Conservation (phyloP, 331 rosid species). For the Quercus tomentella region DNA sequence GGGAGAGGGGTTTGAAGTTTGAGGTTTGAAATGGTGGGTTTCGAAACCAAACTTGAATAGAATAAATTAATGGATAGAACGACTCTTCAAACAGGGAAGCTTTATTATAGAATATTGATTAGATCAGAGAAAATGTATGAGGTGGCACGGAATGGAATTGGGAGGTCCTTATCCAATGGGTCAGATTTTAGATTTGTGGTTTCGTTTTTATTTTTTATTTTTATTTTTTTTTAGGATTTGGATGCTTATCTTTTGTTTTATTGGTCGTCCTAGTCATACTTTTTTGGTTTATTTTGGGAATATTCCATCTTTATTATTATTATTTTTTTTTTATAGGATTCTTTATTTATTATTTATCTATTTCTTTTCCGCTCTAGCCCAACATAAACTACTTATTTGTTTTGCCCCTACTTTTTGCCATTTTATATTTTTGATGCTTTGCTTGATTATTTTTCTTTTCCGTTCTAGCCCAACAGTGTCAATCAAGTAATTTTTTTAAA, state of each 20-base stretch:
- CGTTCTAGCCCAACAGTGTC: too few species aligned
- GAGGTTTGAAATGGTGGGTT: constrained; percentile 1
- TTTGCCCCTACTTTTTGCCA: background rate
- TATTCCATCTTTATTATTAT: background rate
- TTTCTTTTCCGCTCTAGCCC: background rate
- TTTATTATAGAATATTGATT: background rate
- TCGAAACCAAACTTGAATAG: background rate
- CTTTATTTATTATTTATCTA: too few species aligned
- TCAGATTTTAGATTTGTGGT: constrained; percentile 25
- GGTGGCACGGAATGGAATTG: background rate
- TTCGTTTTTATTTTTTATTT: background rate
- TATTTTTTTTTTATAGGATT: background rate
- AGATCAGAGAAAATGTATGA: background rate
- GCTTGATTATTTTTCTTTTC: too few species aligned
- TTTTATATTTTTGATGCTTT: too few species aligned
- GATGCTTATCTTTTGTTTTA: constrained; percentile 31
- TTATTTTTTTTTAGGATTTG: background rate
- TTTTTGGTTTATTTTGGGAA: constrained; percentile 1
- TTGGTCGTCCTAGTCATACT: constrained; percentile 20
- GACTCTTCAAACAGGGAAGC: background rate
- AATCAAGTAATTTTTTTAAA: too few species aligned
- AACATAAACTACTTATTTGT: background rate
- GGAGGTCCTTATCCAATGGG: constrained; percentile 54
- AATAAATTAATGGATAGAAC: background rate
- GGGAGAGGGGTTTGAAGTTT: background rate